Base-by-base conservation (phyloP, 352 stramenopile species). In the Globisporangium acanthophoron region DNA sequence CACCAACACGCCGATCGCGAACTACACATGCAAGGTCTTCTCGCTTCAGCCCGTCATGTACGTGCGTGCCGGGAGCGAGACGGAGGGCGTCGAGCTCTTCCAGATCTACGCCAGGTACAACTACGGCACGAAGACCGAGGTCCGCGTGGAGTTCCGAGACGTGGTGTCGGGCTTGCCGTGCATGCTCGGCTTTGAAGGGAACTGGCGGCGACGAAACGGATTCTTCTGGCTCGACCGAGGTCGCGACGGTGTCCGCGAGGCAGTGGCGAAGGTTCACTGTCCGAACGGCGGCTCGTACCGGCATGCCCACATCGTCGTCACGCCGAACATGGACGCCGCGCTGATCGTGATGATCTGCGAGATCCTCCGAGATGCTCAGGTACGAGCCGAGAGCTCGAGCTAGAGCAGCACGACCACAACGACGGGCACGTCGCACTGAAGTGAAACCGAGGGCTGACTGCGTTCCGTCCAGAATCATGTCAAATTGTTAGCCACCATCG, bases 291-390 rank as follows among this genome's bases (percentile, higher is more conserved):
- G 18, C 7, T 58, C 41, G 3, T 45, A 15, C 40, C 27, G 40
- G 18, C 7, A 33, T 4, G n/a, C 49, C 16, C 51, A 73, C 45
- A 67, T 64, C 50, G 21, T 76, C 21, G 62, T 73, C 20, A 62
- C 59, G 2, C 58, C 65, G 4, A 60, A 68, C 50, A 61, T 73
- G 18, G 68, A 76, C 44, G 54, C 51, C 27, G 65, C 61, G 21
- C 37, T 76, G 29, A 62, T 73, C 41, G 54, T 24, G 21, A 24
- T 24, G 21, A 1, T 24, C 21, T 24, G 21, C 21, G 1, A 24
- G 0, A 24, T 24, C 21, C 21, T 24, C 21, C 21, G 21, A 24
- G 1, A 24, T 24, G 21, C 21, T 24, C 21, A 24, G 21, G 21
- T 24, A 24, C 21, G 1, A 24, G 21, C 21, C 21, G 21, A 24